A percentile compares a stretch with the other conserved stretches of the same genome.
Conservation (phyloP, 176 grass and related monocot species). For the Puya raimondii region DNA sequence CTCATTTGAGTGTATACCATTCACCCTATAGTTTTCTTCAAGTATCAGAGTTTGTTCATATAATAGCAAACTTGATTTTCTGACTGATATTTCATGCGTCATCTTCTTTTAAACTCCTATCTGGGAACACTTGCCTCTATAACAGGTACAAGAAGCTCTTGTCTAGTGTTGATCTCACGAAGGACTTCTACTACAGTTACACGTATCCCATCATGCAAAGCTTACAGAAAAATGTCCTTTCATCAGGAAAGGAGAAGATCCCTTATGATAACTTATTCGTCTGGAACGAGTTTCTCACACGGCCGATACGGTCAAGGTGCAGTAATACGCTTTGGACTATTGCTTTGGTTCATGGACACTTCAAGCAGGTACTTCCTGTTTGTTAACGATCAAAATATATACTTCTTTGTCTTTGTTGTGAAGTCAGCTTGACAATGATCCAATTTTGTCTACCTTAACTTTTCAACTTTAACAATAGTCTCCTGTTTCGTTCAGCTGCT, state of each 20-base stretch:
- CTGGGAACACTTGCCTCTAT: constrained; percentile 3
- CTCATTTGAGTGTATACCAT: no score
- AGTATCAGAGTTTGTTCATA: no score
- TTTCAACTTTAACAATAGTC: no score
- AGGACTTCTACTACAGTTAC: constrained; percentile 98
- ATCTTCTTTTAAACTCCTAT: constrained; percentile 5
- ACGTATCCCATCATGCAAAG: constrained; percentile 95
- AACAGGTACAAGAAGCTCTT: constrained; percentile 95
- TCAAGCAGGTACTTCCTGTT: constrained; percentile 55
- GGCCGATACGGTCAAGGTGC: constrained; percentile 75
- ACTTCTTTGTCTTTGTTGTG: no score
- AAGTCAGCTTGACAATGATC: no score
- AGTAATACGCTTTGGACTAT: constrained; percentile 83
- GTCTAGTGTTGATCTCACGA: constrained; percentile 82
- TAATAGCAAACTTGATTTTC: not conserved
- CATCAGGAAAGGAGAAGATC: constrained; percentile 48
- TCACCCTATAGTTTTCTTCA: no score
- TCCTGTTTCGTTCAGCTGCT: no score
- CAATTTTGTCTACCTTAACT: no score
- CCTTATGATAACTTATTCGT: constrained; percentile 92
- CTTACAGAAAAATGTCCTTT: constrained; percentile 67
- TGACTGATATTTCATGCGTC: not conserved
- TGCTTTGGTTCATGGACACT: constrained; percentile 90
- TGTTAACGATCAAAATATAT: not conserved
- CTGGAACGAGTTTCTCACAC: constrained; percentile 85